Evolutionary conservation across 192 early-diverging fungal species (phyloP).

Genomic region (Phycomyces nitens): DNA sequence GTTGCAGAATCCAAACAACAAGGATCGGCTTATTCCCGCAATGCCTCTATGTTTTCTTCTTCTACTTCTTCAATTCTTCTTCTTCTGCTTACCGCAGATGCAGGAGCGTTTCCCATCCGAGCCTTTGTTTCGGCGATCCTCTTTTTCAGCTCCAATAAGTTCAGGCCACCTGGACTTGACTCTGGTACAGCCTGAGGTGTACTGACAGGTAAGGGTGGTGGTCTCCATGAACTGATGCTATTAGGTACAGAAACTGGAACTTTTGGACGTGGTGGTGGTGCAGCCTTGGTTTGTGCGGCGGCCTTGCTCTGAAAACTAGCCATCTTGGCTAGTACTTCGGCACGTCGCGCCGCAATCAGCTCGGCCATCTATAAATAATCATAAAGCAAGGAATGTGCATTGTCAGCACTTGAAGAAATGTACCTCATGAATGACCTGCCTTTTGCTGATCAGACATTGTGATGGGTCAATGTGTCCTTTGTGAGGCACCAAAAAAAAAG

Average conservation of each 20-base stretch:
- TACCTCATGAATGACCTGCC: too few species aligned
- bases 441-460: too few species aligned
- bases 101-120: conserved; percentile 11
- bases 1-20: too few species aligned
- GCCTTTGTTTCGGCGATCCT: conserved; percentile 48
- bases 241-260: not conserved
- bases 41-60: not conserved
- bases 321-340: conserved; percentile 63
- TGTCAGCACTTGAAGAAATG: too few species aligned
- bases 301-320: conserved; percentile 35
- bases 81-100: not conserved
- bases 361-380: not conserved
- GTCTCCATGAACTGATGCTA: conserved; percentile 9
- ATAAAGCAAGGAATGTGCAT: too few species aligned
- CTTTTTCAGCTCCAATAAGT: conserved; percentile 42
- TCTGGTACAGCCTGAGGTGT: conserved; percentile 20
- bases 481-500: too few species aligned
- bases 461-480: too few species aligned
- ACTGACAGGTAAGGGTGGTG: conserved; percentile 16
- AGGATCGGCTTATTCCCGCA: conserved; percentile 1
- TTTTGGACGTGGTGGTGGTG: conserved; percentile 18
- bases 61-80: not conserved
- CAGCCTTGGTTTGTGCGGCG: conserved; percentile 12
- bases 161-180: conserved; percentile 26
- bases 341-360: conserved; percentile 42